Conservation (phyloP, 768 basidiomycete genomes). For the Boletus eberwhitei region DNA sequence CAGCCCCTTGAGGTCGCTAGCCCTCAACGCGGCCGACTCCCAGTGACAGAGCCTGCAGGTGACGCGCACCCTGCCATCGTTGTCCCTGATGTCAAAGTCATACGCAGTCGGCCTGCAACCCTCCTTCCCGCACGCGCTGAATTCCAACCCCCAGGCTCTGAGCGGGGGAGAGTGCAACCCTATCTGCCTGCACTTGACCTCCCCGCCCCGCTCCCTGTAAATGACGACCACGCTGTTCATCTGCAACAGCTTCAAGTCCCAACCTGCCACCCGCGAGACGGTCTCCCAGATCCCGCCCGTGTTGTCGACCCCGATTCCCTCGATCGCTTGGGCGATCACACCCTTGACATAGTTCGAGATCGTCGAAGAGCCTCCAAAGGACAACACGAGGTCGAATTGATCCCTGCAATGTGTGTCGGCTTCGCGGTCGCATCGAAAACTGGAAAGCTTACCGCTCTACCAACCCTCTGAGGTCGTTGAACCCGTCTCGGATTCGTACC, state of each 20-base stretch:
- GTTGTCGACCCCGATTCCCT: neutral
- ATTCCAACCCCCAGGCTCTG: neutral
- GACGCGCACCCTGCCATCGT: neutral
- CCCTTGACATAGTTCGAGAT: neutral
- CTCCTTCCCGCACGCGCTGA: neutral
- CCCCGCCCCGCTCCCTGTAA: neutral
- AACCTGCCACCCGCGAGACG: rapidly evolving
- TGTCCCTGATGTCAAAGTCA: neutral
- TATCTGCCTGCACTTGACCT: neutral
- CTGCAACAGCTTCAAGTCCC: neutral
- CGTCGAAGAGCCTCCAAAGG: neutral
- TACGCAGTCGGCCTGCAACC: neutral
- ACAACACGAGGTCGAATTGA: neutral
- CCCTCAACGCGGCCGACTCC: neutral
- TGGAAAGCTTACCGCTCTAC: neutral
- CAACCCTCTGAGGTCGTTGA: neutral
- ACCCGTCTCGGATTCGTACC: neutral
- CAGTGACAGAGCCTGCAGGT: neutral
- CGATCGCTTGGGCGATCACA: neutral
- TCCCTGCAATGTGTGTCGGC: neutral
- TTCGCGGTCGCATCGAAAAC: too few species aligned
- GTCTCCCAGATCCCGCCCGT: neutral
- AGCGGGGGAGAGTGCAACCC: neutral
- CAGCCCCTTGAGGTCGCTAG: neutral
- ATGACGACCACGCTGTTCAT: neutral